Conservation (phyloP, 2,329 filamentous ascomycete genomes). For the Fusarium clavum region DNA sequence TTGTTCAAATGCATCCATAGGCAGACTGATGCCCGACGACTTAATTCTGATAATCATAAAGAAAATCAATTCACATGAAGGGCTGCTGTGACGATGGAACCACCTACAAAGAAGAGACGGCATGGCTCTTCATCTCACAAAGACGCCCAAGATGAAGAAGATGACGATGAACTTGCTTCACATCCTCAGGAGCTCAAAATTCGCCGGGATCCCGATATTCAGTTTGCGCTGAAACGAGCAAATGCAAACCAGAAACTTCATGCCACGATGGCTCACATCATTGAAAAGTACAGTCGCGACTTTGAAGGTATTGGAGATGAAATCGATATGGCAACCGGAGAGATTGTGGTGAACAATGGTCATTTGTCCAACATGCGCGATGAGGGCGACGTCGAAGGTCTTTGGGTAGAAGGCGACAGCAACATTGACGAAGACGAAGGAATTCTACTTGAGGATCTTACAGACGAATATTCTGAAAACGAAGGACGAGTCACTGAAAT, state of each 20-base stretch:
- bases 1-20: neutral
- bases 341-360: slow-evolving; percentile 91
- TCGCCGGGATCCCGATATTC: slow-evolving; percentile 47
- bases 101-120: slow-evolving; percentile 69
- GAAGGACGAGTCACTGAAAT: slow-evolving; percentile 25
- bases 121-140: slow-evolving; percentile 56
- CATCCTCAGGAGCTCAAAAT: slow-evolving; percentile 60
- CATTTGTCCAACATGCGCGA: slow-evolving; percentile 75
- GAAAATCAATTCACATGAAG: neutral
- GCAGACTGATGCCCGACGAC: neutral
- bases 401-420: slow-evolving; percentile 43
- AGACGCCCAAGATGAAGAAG: slow-evolving; percentile 48
- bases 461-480: slow-evolving; percentile 39
- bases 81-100: slow-evolving; percentile 61
- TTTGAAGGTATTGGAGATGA: slow-evolving; percentile 89
- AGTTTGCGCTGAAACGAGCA: slow-evolving; percentile 71
- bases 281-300: slow-evolving; percentile 86
- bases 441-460: slow-evolving; percentile 50
- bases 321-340: slow-evolving; percentile 84
- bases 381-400: slow-evolving; percentile 61
- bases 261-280: slow-evolving; percentile 87
- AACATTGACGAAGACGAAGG: slow-evolving; percentile 54
- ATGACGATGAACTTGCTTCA: slow-evolving; percentile 62
- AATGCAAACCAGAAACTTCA: slow-evolving; percentile 79
- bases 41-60: neutral